Percentiles rank a stretch among this genome's conserved stretches.
Evolutionary conservation across 306 rosid species (phyloP).

Genomic region (Cyamopsis tetragonoloba): DNA sequence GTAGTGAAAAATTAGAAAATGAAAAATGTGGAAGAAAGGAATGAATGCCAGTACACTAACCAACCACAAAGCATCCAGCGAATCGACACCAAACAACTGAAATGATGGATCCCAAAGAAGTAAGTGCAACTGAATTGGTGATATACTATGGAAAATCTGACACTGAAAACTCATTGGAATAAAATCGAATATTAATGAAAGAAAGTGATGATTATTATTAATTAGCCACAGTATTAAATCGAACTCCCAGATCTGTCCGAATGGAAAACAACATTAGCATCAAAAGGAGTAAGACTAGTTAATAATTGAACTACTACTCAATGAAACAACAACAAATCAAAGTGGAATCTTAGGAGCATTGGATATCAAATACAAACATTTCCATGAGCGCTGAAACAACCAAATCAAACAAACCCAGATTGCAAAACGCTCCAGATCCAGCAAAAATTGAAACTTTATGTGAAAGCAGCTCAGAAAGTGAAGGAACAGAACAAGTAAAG

Average conservation of each 20-base stretch:
- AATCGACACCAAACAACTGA: slow-evolving; percentile 32
- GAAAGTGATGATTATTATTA: neutral
- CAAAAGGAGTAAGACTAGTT: neutral
- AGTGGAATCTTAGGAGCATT: neutral
- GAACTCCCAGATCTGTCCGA: slow-evolving; percentile 9
- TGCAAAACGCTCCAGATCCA: slow-evolving; percentile 17
- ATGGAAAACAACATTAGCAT: neutral
- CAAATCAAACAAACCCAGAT: slow-evolving; percentile 25
- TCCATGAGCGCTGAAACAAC: neutral
- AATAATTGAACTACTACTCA: neutral
- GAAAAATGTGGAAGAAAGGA: neutral
- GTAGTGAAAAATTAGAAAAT: neutral
- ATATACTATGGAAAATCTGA: neutral
- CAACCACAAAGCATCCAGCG: slow-evolving; percentile 6
- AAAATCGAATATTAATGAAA: slow-evolving; percentile 2
- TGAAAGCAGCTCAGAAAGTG: neutral
- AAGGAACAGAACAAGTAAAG: neutral
- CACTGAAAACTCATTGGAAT: neutral
- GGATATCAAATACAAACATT: neutral
- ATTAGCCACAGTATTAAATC: neutral
- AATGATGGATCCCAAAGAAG: slow-evolving; percentile 34
- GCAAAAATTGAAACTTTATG: slow-evolving; percentile 1
- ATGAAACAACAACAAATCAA: neutral
- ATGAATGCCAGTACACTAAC: neutral
- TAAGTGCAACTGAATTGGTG: neutral